A percentile compares a stretch with the other conserved stretches of the same genome.
These are phyloP conservation scores for Sicyos baderoa DNA, from an alignment of 306 rosid genomes.

Conservation along the genomic window DNA sequence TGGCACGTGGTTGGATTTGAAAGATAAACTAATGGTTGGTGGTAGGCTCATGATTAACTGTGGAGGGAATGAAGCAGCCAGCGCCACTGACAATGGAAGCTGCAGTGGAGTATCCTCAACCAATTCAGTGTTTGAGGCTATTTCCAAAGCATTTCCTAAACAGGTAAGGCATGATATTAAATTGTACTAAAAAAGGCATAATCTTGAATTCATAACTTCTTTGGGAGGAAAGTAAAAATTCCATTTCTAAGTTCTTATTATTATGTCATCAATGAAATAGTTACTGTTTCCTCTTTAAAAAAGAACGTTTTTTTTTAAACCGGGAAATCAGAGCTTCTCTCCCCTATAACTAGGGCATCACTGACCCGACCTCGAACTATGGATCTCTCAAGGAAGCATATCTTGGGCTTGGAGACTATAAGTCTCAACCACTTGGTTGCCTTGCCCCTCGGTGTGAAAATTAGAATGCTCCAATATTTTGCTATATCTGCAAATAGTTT, in stretches of 20 bases:
- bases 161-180: conserved; percentile 39
- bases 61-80: conserved; percentile 56
- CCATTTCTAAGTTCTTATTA: background rate
- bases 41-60: conserved; percentile 93
- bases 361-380: too few relatives aligned
- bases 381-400: too few relatives aligned
- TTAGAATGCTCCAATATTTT: background rate
- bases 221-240: background rate
- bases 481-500: background rate
- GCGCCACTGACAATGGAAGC: conserved; percentile 23
- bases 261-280: too few relatives aligned
- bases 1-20: conserved; percentile 60
- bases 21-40: conserved; percentile 46
- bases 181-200: background rate
- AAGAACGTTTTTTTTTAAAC: too few relatives aligned
- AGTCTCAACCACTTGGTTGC: too few relatives aligned
- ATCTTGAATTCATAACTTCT: background rate
- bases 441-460: too few relatives aligned
- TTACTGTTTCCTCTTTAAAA: too few relatives aligned
- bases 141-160: conserved; percentile 67
- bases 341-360: too few relatives aligned
- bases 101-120: conserved; percentile 27
- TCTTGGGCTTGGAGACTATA: too few relatives aligned
- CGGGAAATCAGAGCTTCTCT: too few relatives aligned
- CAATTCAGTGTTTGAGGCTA: conserved; percentile 49